Evolutionary conservation across 2,329 filamentous ascomycete genomes (phyloP).

Genomic region (Neonectria faginata): DNA sequence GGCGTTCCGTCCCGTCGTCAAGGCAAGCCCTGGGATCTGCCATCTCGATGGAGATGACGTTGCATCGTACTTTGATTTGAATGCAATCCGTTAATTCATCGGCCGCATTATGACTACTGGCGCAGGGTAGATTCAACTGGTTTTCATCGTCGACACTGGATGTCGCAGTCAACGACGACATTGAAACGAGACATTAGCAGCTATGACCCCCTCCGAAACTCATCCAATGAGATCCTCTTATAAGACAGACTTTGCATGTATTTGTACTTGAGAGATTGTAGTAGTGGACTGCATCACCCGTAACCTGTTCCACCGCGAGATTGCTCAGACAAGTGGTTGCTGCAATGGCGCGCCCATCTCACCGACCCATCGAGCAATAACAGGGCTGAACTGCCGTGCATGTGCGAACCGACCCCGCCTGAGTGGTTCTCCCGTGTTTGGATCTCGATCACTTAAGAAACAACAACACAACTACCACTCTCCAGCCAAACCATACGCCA

Average conservation of each 20-base stretch:
- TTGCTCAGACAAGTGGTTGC: conserved; percentile 5
- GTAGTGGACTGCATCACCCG: conserved; percentile 16
- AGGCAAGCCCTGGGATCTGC: neutral
- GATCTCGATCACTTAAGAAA: conserved; percentile 7
- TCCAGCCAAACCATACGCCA: conserved; percentile 1
- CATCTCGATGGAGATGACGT: conserved; percentile 6
- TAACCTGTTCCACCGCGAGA: conserved; percentile 1
- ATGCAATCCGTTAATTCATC: neutral
- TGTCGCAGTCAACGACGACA: neutral
- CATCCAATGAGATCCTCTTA: neutral
- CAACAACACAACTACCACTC: neutral
- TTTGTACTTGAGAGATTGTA: conserved; percentile 7
- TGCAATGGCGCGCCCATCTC: conserved; percentile 4
- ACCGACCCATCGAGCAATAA: neutral
- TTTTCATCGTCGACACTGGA: neutral
- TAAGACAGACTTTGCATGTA: neutral
- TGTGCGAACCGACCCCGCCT: conserved; percentile 10
- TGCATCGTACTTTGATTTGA: conserved; percentile 8
- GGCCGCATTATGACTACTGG: neutral
- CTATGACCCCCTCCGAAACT: neutral
- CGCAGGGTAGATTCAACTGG: neutral
- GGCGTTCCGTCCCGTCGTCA: neutral
- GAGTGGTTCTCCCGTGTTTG: neutral
- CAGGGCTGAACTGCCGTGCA: conserved; percentile 4
- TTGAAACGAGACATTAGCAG: neutral